phyloP scores from a whole-genome alignment of 2,329 filamentous ascomycete genomes.

The Periconia sp. region DNA sequence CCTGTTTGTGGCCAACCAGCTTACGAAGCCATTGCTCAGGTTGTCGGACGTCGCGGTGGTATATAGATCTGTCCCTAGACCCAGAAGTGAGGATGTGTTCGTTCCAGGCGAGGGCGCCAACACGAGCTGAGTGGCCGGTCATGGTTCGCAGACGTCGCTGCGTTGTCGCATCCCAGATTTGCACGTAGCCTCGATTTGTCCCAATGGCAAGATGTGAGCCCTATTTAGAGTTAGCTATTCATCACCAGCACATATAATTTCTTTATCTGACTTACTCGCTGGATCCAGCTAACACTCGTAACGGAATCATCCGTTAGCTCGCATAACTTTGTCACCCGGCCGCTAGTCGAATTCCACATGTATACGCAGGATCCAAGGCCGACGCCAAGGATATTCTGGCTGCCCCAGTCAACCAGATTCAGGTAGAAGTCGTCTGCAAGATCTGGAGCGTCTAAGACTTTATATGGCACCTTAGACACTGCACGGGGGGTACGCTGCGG shows the following conservation, averaged over 20 bases:
- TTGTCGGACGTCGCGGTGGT: conserved; percentile 91
- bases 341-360: conserved; percentile 95
- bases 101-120: conserved; percentile 96
- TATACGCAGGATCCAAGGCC: conserved; percentile 93
- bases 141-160: conserved; percentile 87
- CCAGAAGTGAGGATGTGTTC: conserved; percentile 96
- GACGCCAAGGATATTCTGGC: conserved; percentile 90
- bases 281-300: conserved; percentile 98
- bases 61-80: conserved; percentile 90
- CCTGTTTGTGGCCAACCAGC: conserved; percentile 93
- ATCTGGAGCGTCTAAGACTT: conserved; percentile 95
- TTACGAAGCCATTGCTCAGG: conserved; percentile 89
- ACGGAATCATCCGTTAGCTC: conserved; percentile 92
- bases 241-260: too few species aligned
- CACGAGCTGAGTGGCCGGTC: conserved; percentile 92
- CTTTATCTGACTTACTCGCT: conserved; percentile 64
- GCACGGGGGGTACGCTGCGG: conserved; percentile 86
- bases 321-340: conserved; percentile 91
- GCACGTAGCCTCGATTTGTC: conserved; percentile 90
- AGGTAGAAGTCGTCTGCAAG: conserved; percentile 97
- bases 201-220: conserved; percentile 96
- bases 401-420: conserved; percentile 97
- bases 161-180: conserved; percentile 96
- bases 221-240: conserved; percentile 41
- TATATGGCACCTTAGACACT: conserved; percentile 96